phyloP scores from a whole-genome alignment of 306 rosid species.

The Ormosia semicastrata region DNA sequence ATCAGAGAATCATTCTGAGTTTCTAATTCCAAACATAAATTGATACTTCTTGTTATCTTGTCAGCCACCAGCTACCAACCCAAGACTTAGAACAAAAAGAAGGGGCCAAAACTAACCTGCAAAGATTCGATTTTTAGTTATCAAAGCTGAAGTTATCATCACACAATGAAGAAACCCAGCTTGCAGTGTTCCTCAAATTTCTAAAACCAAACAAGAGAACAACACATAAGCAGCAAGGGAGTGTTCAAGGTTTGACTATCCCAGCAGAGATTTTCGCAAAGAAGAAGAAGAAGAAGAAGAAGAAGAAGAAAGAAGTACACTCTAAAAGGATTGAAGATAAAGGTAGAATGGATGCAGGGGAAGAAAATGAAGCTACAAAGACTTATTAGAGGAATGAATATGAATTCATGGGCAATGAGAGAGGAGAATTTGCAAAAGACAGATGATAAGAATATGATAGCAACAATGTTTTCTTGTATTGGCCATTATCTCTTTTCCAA shows the following conservation, averaged over 20 bases:
- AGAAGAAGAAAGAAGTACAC: not conserved
- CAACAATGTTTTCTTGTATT: conserved; percentile 30
- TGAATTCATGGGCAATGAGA: conserved; percentile 39
- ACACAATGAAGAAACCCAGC: conserved; percentile 17
- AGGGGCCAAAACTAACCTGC: conserved; percentile 47
- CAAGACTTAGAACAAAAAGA: conserved; percentile 50
- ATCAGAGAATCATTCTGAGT: conserved; percentile 70
- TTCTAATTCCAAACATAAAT: conserved; percentile 57
- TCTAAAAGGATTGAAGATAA: conserved; percentile 1
- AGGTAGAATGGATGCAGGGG: conserved; percentile 20
- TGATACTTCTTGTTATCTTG: conserved; percentile 51
- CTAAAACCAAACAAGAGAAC: conserved; percentile 22
- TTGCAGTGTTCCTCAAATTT: conserved; percentile 13
- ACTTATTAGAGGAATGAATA: conserved; percentile 10
- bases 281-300: not conserved
- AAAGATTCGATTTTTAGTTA: conserved; percentile 53
- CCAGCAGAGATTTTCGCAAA: conserved; percentile 20
- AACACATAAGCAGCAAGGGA: conserved; percentile 31
- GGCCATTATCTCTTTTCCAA: conserved; percentile 63
- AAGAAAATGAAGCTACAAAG: conserved; percentile 26
- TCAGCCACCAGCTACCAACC: conserved; percentile 68
- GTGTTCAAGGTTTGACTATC: conserved; percentile 25
- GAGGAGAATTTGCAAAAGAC: conserved; percentile 37
- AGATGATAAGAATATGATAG: conserved; percentile 39
- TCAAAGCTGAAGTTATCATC: conserved; percentile 34